Evolutionary conservation across 1,284 basidiomycete species (phyloP), one percentile per base, ranked within the genome.

Genomic region (Ustilago crameri): DNA sequence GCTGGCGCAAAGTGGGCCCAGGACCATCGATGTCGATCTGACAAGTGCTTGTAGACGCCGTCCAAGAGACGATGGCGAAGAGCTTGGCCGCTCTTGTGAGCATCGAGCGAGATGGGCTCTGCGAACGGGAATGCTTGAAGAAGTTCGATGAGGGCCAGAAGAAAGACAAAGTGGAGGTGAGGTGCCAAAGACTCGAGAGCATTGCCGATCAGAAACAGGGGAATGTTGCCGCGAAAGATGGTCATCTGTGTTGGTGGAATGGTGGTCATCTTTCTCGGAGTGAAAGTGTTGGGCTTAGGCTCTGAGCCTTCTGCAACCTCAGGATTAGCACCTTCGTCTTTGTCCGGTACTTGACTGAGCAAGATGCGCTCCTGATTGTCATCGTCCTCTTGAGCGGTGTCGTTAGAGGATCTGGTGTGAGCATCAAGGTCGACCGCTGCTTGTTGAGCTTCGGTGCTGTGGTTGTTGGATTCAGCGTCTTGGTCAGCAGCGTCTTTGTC

Each of bases 151-250:
- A 80, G 60, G 9, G 64, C 71, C 22, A 75, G 32, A 24, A 74
- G 71, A 22, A 80, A 51, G 23, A 60, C 59, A 27, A 78, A 66
- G 35, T 76, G 76, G 17, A 80, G 62, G 20, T 57, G 55, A 2
- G 69, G 66, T 5, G 78, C 69, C 9, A 80, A 50, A 22, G 60
- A 51, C 24, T 58, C 54, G 30, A 73, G 64, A 9, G 69, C 71
- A 49, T 57, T 78, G 24, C 45, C 58, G 30, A 78, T 59, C n/a
- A 80, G 55, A 20, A 69, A 70, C 18, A 76, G 52, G 5, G 76
- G 78, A 22, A 80, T 76, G 40, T 69, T 63, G 30, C 78, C 78
- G 27, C 63, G 51, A 45, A 78, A 57, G 24, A 80, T 75, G 22
- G 70, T 50, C 17, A 70, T 59, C 51, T 80, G 78, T n/a, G 71